Conservation (phyloP, 164 flowering plant species). For the Kingdonia uniflora region DNA sequence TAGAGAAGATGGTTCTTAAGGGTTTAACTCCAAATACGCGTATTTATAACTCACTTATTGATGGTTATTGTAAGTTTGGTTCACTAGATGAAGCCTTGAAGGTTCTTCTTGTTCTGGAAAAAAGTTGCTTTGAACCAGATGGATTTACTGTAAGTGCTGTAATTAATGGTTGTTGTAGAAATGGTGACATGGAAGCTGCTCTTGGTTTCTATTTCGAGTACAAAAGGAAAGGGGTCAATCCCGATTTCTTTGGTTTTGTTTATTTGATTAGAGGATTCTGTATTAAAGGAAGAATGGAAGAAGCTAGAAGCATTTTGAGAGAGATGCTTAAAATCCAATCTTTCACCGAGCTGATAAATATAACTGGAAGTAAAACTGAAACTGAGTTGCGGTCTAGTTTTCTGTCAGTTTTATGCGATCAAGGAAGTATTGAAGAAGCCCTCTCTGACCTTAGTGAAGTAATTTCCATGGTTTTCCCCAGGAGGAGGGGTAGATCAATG, state of each 20-base stretch:
- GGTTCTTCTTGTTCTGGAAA: conserved; percentile 37
- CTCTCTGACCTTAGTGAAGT: conserved; percentile 48
- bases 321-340: conserved; percentile 69
- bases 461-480: conserved; percentile 34
- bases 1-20: conserved; percentile 55
- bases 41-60: conserved; percentile 61
- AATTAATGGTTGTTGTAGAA: conserved; percentile 47
- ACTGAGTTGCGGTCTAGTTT: conserved; percentile 39
- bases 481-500: conserved; percentile 7
- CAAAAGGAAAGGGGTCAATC: conserved; percentile 36
- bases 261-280: conserved; percentile 61
- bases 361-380: conserved; percentile 35
- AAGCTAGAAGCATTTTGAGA: conserved; percentile 57
- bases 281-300: conserved; percentile 87
- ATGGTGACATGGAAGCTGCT: conserved; percentile 79
- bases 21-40: conserved; percentile 44
- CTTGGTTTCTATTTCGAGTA: conserved; percentile 39
- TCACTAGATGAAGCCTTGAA: conserved; percentile 47
- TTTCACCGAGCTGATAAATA: conserved; percentile 38
- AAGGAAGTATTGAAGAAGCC: conserved; percentile 64
- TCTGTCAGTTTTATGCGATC: conserved; percentile 51
- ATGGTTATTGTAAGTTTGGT: conserved; percentile 55
- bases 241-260: conserved; percentile 79
- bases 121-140: conserved; percentile 38
- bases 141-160: conserved; percentile 56